These are phyloP conservation scores for Tardiomyces blankii DNA, from an alignment of 1,139 yeast species.

Conservation along the genomic window DNA sequence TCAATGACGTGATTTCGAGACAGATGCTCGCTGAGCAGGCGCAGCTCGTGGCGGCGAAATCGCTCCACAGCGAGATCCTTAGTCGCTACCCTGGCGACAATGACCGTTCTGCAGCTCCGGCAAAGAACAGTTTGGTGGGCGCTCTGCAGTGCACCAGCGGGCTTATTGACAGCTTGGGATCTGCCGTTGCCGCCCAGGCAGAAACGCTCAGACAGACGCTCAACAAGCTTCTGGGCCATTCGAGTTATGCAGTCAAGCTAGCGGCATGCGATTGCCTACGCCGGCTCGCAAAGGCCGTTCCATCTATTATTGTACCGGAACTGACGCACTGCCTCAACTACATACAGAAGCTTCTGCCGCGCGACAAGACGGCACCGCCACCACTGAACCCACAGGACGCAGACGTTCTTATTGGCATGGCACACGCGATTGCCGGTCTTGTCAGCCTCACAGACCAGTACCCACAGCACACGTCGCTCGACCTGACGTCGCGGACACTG, in stretches of 20 bases:
- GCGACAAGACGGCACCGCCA: slow-evolving; percentile 6
- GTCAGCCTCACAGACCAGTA: slow-evolving; percentile 19
- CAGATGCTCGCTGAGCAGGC: slow-evolving; percentile 25
- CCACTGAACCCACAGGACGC: slow-evolving; percentile 10
- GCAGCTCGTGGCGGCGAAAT: slow-evolving; percentile 19
- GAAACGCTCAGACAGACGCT: slow-evolving; percentile 11
- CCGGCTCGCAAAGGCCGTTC: slow-evolving; percentile 3
- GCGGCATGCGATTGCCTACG: slow-evolving; percentile 5
- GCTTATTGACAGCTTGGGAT: slow-evolving; percentile 19
- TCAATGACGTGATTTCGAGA: slow-evolving; percentile 18
- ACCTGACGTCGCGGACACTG: slow-evolving; percentile 23
- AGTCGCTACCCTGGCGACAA: slow-evolving; percentile 16
- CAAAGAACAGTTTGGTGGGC: slow-evolving; percentile 17
- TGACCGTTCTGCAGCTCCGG: slow-evolving; percentile 14
- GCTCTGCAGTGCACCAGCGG: slow-evolving; percentile 17
- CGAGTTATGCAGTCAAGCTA: slow-evolving; percentile 15
- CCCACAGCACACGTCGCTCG: slow-evolving; percentile 25
- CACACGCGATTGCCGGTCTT: slow-evolving; percentile 15
- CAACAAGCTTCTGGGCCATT: slow-evolving; percentile 11
- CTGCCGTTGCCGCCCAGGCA: slow-evolving; percentile 16
- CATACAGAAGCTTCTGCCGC: not conserved
- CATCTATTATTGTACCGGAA: slow-evolving; percentile 7
- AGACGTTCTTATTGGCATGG: slow-evolving; percentile 11
- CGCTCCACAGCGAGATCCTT: slow-evolving; percentile 19
- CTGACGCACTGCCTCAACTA: slow-evolving; percentile 5